A percentile compares a stretch with the other conserved stretches of the same genome.
Conservation (phyloP, 495 filamentous ascomycete genomes). For the Daldinia decipiens region DNA sequence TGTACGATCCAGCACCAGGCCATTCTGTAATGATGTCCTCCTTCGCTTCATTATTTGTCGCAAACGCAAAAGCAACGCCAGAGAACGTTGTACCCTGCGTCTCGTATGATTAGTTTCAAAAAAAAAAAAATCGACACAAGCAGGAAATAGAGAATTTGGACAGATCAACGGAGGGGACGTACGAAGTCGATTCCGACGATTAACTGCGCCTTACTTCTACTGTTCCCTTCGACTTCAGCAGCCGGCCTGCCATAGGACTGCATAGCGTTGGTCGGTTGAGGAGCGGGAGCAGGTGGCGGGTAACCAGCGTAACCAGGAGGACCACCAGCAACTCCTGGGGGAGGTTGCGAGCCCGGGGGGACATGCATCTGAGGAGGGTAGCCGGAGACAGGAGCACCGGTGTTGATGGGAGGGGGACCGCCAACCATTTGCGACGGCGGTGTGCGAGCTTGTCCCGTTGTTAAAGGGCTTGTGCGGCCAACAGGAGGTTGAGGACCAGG, state of each 20-base stretch:
- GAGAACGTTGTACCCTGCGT: slow-evolving; percentile 77
- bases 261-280: slow-evolving; percentile 52
- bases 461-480: slow-evolving; percentile 61
- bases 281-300: slow-evolving; percentile 54
- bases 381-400: slow-evolving; percentile 61
- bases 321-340: slow-evolving; percentile 58
- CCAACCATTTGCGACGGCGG: slow-evolving; percentile 71
- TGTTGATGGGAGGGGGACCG: slow-evolving; percentile 79
- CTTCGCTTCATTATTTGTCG: slow-evolving; percentile 80
- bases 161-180: slow-evolving; percentile 48
- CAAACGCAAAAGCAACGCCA: slow-evolving; percentile 78
- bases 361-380: slow-evolving; percentile 65
- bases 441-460: slow-evolving; percentile 58
- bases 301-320: slow-evolving; percentile 58
- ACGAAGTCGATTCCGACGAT: slow-evolving; percentile 87
- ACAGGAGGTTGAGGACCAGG: slow-evolving; percentile 64
- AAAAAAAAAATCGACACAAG: background rate
- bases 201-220: slow-evolving; percentile 80
- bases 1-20: slow-evolving; percentile 78
- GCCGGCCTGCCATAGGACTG: slow-evolving; percentile 54
- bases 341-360: slow-evolving; percentile 62
- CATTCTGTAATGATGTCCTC: slow-evolving; percentile 83
- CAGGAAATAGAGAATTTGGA: background rate
- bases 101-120: slow-evolving; percentile 42
- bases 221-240: slow-evolving; percentile 87